Base-by-base conservation (phyloP, 1,284 basidiomycete genomes). In the Cryptococcus hybrid region DNA sequence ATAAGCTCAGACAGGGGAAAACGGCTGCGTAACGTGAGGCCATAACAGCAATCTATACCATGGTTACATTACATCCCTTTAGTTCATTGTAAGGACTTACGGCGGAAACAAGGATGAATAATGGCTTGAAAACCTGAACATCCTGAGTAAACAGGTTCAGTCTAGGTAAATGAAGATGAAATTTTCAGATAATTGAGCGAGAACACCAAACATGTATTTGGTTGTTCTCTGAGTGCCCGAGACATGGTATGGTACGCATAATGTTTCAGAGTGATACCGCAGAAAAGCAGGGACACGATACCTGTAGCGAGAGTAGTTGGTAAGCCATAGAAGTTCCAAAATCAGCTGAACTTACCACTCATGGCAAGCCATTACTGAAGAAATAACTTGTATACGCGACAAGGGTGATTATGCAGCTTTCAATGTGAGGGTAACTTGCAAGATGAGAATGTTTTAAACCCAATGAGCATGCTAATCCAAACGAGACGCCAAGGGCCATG, bases 161-260 rank as follows among this genome's bases (percentile, higher is more conserved):
- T 24, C 96, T 62, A 99, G 88, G 78, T 99, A 99, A 73, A 99
- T 94, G 81, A 99, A 99, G 79, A 99, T 98, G 75, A 99, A 99
- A 78, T 99, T 99, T 80, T 99, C 96, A 30, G 91, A 92, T 24
- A 99, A 85, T 70, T 93, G 89, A 0, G 94, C 92, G 49, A 96
- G 86, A 0, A 89, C 90, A 3, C 87, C 86, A 78, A 96, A 97
- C 62, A 96, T 89, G 81, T 94, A 96, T 75, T 95, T 93, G n/a
- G 90, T 92, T 9, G 93, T 90, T 47, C 89, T 84, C 73, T 99
- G 96, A 0, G 96, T 98, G 55, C 90, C 34, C 85, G 85, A 3
- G 93, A 97, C 95, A 99, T 99, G 57, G 92, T 99, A 81, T 98
- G 94, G 75, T 97, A 98, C 3, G 95, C 95, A 71, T 99, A 99